Percentiles rank a stretch among this genome's conserved stretches.
Evolutionary conservation across 1,284 basidiomycete species (phyloP).

Genomic region (Tausonia pullulans): DNA sequence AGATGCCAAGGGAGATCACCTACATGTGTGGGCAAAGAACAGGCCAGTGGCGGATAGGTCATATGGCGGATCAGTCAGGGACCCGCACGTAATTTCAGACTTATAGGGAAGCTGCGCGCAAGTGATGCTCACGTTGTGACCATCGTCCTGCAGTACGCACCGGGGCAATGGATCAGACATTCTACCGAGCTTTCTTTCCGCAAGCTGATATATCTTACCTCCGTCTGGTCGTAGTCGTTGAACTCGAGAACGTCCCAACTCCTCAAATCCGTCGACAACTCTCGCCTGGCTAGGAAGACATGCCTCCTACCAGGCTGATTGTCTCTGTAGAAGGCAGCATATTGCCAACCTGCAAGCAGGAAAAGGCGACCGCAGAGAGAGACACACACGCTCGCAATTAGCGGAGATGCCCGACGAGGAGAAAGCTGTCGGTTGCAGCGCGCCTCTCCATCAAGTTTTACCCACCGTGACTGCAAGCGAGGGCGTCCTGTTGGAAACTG

Average conservation of each 20-base stretch:
- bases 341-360: constrained; percentile 33
- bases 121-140: constrained; percentile 30
- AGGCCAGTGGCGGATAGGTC: not conserved
- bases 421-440: constrained; percentile 27
- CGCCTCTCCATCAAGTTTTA: no score
- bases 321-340: constrained; percentile 35
- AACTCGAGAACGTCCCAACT: constrained; percentile 36
- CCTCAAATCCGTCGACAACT: constrained; percentile 19
- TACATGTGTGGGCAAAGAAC: not conserved
- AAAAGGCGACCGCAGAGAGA: no score
- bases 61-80: no score
- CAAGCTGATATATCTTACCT: constrained; percentile 6
- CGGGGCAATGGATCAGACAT: no score
- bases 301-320: constrained; percentile 28
- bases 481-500: constrained; percentile 39
- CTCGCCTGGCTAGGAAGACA: constrained; percentile 30
- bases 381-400: no score
- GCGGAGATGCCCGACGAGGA: not conserved
- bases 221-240: constrained; percentile 37
- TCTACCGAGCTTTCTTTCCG: no score
- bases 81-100: no score
- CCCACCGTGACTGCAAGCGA: constrained; percentile 26
- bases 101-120: no score
- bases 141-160: constrained; percentile 29
- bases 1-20: constrained; percentile 38